A percentile compares a stretch with the other conserved stretches of the same genome.
These are phyloP conservation scores for Nectriaceae sp. DNA, from an alignment of 2,329 filamentous ascomycete genomes.

Conservation along the genomic window DNA sequence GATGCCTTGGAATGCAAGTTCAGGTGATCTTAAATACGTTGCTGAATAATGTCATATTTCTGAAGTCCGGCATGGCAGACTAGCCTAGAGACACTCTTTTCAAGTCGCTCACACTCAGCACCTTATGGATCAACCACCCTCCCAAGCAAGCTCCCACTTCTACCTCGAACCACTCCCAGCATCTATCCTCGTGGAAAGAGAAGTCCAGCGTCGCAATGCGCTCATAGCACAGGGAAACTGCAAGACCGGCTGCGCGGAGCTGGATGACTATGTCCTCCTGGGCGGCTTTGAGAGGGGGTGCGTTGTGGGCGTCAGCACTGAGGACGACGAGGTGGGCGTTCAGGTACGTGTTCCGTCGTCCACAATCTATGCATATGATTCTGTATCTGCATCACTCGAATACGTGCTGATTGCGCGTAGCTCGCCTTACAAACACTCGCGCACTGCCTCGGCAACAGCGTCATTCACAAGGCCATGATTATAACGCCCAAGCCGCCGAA, in stretches of 20 bases:
- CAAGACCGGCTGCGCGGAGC: slow-evolving; percentile 46
- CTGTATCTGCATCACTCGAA: background rate
- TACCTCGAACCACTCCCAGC: slow-evolving; percentile 47
- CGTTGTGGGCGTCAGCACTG: slow-evolving; percentile 56
- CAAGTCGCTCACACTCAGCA: too few relatives aligned
- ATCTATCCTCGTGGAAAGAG: slow-evolving; percentile 41
- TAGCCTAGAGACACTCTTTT: too few relatives aligned
- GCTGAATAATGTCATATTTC: too few relatives aligned
- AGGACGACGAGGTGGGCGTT: slow-evolving; percentile 51
- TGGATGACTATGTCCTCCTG: slow-evolving; percentile 50
- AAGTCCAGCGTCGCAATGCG: slow-evolving; percentile 37
- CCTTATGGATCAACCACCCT: slow-evolving; percentile 10
- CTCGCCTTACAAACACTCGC: slow-evolving; percentile 53
- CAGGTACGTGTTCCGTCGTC: slow-evolving; percentile 42
- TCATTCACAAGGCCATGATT: slow-evolving; percentile 39
- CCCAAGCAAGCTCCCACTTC: slow-evolving; percentile 51
- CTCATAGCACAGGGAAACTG: slow-evolving; percentile 33
- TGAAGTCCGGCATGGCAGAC: too few relatives aligned
- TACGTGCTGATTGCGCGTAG: slow-evolving; percentile 23
- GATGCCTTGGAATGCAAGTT: too few relatives aligned
- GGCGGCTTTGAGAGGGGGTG: slow-evolving; percentile 53
- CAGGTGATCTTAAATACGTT: too few relatives aligned
- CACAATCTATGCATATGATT: background rate
- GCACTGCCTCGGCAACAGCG: slow-evolving; percentile 35
- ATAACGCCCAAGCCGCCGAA: slow-evolving; percentile 50